Evolutionary conservation across 257 asterid genomes (phyloP), one percentile per base, ranked within the genome.

Genomic region (Petunia axillaris): DNA sequence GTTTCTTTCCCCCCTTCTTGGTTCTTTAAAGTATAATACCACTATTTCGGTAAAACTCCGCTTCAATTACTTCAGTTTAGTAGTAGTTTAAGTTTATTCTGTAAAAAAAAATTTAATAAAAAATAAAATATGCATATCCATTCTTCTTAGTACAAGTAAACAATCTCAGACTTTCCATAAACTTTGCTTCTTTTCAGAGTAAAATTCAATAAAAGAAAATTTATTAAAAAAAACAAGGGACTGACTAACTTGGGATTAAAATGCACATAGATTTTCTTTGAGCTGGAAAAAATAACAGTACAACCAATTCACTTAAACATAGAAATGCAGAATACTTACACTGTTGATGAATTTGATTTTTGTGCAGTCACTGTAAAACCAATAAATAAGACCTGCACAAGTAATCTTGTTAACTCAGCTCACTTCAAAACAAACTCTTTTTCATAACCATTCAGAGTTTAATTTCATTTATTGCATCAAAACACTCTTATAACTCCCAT

Each of bases 291-390:
- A 0, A 16, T 43, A 68, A n/a, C 39, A 16, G 53, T n/a, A 67
- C 7, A 1, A 70, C 11, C 11, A 16, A 46, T 5, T 70, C 77
- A 46, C 11, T 70, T 8, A 63, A 48, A 73, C 44, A 73, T 73
- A 50, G 77, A 73, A 5, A 73, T 73, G 36, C 43, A 73, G 35
- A 58, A 62, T 50, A 64, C 82, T 79, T 64, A 79, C 82, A 67
- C 43, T 53, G n/a, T 54, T 10, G 82, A 50, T 35, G 78, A 73
- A 36, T 50, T 50, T 36, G 62, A 58, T 36, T 41, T 70, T 55
- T 79, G 82, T 64, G 66, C 82, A 50, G 82, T 70, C 53, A 64
- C 82, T 15, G 15, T n/a, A 36, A 8, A 79, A 79, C 82, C 77
- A 79, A 67, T 52, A 38, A 79, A 38, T 35, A 79, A 79, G 41